Evolutionary conservation across 805 yeast species (phyloP).

Genomic region (Clavispora carvajalis): DNA sequence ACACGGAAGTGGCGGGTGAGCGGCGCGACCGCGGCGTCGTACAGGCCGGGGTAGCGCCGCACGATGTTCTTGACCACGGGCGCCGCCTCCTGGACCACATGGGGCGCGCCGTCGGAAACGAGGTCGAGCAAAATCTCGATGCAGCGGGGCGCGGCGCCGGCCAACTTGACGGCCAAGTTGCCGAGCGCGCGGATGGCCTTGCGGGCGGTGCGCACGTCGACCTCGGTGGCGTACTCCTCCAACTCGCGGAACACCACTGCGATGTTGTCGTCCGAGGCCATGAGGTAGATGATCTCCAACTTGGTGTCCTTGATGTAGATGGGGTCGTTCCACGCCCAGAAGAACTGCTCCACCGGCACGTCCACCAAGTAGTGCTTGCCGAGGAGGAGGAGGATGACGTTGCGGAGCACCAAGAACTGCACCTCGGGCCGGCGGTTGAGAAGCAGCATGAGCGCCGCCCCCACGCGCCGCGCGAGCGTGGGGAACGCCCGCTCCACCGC

Average conservation of each 20-base stretch:
- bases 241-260: slow-evolving; percentile 64
- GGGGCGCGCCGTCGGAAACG: slow-evolving; percentile 59
- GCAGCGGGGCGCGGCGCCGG: slow-evolving; percentile 56
- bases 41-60: slow-evolving; percentile 65
- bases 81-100: slow-evolving; percentile 74
- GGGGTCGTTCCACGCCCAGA: slow-evolving; percentile 80
- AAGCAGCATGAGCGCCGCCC: slow-evolving; percentile 63
- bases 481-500: slow-evolving; percentile 54
- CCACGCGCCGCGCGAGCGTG: slow-evolving; percentile 50
- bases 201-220: slow-evolving; percentile 80
- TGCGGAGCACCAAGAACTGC: slow-evolving; percentile 77
- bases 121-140: slow-evolving; percentile 57
- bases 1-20: slow-evolving; percentile 31
- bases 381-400: slow-evolving; percentile 68
- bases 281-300: slow-evolving; percentile 74
- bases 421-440: slow-evolving; percentile 75
- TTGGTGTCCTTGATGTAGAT: slow-evolving; percentile 86
- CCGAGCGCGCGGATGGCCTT: slow-evolving; percentile 89
- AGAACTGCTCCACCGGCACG: slow-evolving; percentile 74
- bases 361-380: slow-evolving; percentile 55
- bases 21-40: slow-evolving; percentile 28
- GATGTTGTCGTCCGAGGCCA: slow-evolving; percentile 64
- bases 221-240: slow-evolving; percentile 81
- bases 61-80: slow-evolving; percentile 72
- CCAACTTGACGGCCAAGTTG: slow-evolving; percentile 74